Evolutionary conservation across 306 rosid genomes (phyloP).

Genomic region (Quercus berberidifolia): DNA sequence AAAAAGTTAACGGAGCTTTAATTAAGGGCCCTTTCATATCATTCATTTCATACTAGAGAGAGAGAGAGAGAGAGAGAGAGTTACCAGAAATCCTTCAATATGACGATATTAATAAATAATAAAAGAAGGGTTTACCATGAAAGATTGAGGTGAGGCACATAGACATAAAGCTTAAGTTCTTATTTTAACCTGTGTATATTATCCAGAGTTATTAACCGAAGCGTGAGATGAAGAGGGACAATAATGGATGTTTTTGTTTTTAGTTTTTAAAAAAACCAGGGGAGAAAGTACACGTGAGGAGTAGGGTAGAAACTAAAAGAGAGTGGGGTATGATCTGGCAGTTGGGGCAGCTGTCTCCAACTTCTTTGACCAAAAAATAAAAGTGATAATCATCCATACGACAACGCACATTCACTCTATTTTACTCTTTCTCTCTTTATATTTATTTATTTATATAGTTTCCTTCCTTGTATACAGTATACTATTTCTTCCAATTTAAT

Average conservation of each 20-base stretch:
- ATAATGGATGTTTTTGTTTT: too few relatives aligned
- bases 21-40: background rate
- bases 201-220: too few relatives aligned
- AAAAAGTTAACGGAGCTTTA: background rate
- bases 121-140: too few relatives aligned
- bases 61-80: background rate
- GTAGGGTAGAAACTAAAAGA: background rate
- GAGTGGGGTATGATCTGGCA: conserved; percentile 21
- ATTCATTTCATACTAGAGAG: background rate
- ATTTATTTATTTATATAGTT: background rate
- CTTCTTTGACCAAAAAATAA: conserved; percentile 23
- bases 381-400: conserved; percentile 1
- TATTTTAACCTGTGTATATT: too few relatives aligned
- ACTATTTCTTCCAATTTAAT: too few relatives aligned
- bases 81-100: too few relatives aligned
- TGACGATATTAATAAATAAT: too few relatives aligned
- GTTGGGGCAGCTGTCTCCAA: conserved; percentile 39
- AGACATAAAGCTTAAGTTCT: too few relatives aligned
- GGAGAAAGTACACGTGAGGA: background rate
- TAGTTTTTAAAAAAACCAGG: background rate
- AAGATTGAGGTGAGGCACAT: too few relatives aligned
- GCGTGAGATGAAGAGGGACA: too few relatives aligned
- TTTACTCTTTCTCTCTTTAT: too few relatives aligned
- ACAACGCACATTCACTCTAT: conserved; percentile 2
- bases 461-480: too few relatives aligned